phyloP scores from a whole-genome alignment of 2,329 filamentous ascomycete genomes.

The Ceratocystis diversiconidia region DNA sequence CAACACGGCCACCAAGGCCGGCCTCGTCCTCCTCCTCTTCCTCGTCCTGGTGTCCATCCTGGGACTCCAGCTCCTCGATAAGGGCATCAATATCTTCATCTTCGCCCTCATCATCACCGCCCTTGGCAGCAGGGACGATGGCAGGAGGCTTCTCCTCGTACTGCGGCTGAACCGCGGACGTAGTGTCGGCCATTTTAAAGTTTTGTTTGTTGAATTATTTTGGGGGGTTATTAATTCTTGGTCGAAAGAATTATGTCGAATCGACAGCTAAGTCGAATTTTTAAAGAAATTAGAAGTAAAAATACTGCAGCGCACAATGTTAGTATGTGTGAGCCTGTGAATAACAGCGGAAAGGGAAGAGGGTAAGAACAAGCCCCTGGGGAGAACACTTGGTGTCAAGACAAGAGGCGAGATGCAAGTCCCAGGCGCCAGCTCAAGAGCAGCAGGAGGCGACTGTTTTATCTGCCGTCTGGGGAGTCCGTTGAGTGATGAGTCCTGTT shows the following conservation, averaged over 20 bases:
- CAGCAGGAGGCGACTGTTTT: neutral
- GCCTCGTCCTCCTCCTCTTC: slow-evolving; percentile 44
- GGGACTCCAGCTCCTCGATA: slow-evolving; percentile 74
- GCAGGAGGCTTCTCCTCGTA: slow-evolving; percentile 43
- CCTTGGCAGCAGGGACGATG: slow-evolving; percentile 24
- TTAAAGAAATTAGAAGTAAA: slow-evolving; percentile 19
- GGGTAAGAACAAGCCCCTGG: neutral
- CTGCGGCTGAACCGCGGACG: slow-evolving; percentile 41
- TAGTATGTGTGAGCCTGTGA: neutral
- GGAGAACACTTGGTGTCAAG: neutral
- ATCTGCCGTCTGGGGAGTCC: neutral
- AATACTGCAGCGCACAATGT: neutral
- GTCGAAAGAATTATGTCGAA: slow-evolving; percentile 19
- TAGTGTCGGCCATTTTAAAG: slow-evolving; percentile 40
- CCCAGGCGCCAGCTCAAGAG: neutral
- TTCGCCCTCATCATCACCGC: slow-evolving; percentile 48
- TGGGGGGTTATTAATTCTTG: slow-evolving; percentile 13
- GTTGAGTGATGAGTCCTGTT: neutral
- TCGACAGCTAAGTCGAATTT: slow-evolving; percentile 18
- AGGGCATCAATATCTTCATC: slow-evolving; percentile 75
- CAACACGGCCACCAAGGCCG: slow-evolving; percentile 39
- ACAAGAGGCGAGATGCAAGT: neutral
- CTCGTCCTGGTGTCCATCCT: slow-evolving; percentile 54
- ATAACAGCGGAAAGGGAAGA: neutral
- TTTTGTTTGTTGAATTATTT: slow-evolving; percentile 19